A percentile compares a stretch with the other conserved stretches of the same genome.
phyloP scores from a whole-genome alignment of 176 grass and related monocot species.

The Elaeis guineensis region DNA sequence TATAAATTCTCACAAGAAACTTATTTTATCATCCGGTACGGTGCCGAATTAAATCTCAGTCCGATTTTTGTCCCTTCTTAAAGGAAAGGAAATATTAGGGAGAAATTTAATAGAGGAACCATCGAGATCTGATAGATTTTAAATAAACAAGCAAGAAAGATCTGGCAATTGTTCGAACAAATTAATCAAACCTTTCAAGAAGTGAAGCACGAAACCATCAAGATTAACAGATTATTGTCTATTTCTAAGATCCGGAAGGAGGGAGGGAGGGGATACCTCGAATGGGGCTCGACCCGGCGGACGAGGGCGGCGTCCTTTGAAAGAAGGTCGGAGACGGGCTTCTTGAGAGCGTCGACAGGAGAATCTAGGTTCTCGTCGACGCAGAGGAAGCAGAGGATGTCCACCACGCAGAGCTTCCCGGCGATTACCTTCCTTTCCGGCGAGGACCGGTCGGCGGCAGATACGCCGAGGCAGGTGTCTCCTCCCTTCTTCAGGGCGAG shows the following conservation, averaged over 20 bases:
- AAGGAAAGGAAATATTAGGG: too few relatives aligned
- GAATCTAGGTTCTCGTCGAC: constrained; percentile 25
- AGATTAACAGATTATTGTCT: too few relatives aligned
- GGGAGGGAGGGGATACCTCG: constrained; percentile 24
- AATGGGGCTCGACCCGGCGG: constrained; percentile 37
- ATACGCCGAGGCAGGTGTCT: constrained; percentile 27
- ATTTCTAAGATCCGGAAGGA: too few relatives aligned
- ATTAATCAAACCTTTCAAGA: too few relatives aligned
- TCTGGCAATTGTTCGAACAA: too few relatives aligned
- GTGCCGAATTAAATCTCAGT: too few relatives aligned
- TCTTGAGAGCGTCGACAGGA: constrained; percentile 33
- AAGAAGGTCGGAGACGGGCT: constrained; percentile 44
- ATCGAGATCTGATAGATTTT: not conserved
- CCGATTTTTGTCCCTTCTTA: too few relatives aligned
- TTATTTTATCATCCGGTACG: too few relatives aligned
- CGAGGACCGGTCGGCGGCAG: constrained; percentile 22
- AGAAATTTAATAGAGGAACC: too few relatives aligned
- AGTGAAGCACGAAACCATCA: too few relatives aligned
- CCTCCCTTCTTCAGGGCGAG: constrained; percentile 39
- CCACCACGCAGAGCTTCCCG: constrained; percentile 40
- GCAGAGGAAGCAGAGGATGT: constrained; percentile 77
- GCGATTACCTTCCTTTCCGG: constrained; percentile 10
- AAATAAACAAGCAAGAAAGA: too few relatives aligned
- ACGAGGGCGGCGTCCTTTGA: constrained; percentile 39
- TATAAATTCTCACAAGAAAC: too few relatives aligned